These are phyloP conservation scores for Salisapilia sapeloensis DNA, from an alignment of 352 stramenopile genomes.

Conservation along the genomic window DNA sequence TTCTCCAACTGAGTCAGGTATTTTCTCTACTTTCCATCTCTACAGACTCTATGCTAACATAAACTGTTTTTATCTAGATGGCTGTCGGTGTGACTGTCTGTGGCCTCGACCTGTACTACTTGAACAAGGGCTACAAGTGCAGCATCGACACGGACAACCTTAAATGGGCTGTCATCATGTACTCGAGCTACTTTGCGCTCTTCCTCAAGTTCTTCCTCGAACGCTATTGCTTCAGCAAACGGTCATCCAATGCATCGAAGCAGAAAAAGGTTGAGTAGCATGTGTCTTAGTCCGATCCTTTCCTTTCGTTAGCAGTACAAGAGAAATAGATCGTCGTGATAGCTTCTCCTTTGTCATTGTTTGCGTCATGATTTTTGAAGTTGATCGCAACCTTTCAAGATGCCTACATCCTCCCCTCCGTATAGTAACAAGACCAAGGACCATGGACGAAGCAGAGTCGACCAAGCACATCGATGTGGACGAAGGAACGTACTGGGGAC, in stretches of 20 bases:
- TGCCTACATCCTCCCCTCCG: too few relatives aligned
- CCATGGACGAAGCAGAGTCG: conserved; percentile 9
- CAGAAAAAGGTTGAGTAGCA: not conserved
- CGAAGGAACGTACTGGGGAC: conserved; percentile 57
- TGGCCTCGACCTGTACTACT: conserved; percentile 7
- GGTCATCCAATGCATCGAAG: not conserved
- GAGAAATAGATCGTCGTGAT: not conserved
- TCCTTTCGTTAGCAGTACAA: not conserved
- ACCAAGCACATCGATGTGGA: conserved; percentile 57
- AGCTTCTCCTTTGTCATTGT: not conserved
- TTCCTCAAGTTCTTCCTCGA: conserved; percentile 41
- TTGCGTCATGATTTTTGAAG: too few relatives aligned
- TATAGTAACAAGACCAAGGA: too few relatives aligned
- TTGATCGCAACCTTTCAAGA: too few relatives aligned
- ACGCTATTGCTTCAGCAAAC: conserved; percentile 13
- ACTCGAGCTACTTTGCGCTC: conserved; percentile 38
- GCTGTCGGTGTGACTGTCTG: conserved; percentile 8
- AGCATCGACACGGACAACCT: conserved; percentile 14
- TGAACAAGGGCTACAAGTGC: conserved; percentile 10
- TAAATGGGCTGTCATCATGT: conserved; percentile 30
- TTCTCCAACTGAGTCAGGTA: conserved; percentile 51
- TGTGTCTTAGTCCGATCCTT: not conserved
- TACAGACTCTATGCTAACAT: not conserved
- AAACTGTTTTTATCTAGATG: conserved; percentile 2
- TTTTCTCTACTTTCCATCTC: conserved; percentile 6